A percentile compares a stretch with the other conserved stretches of the same genome.
These are phyloP conservation scores for Cordyceps tenuipes DNA, from an alignment of 2,329 filamentous ascomycete genomes.

Conservation along the genomic window DNA sequence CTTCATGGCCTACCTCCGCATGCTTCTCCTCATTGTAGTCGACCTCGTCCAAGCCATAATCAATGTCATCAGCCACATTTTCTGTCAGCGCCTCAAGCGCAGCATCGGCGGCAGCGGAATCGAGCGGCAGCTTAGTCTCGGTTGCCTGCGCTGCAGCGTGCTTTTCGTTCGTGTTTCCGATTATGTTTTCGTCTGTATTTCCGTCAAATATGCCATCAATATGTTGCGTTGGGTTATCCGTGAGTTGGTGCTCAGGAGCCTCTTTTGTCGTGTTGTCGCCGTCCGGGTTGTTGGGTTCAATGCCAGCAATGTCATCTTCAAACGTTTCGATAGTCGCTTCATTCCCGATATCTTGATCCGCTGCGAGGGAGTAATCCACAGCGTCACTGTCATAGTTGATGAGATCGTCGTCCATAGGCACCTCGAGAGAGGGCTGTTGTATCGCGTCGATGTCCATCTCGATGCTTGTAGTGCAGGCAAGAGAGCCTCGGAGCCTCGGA, in stretches of 20 bases:
- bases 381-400: slow-evolving; percentile 30
- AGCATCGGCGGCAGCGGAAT: slow-evolving; percentile 5
- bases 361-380: slow-evolving; percentile 15
- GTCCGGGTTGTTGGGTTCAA: not conserved
- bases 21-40: slow-evolving; percentile 19
- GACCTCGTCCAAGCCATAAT: slow-evolving; percentile 18
- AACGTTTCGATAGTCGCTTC: slow-evolving; percentile 13
- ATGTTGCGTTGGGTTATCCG: not conserved
- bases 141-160: not conserved
- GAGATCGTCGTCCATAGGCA: slow-evolving; percentile 25
- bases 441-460: slow-evolving; percentile 26
- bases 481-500: not conserved
- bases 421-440: slow-evolving; percentile 17
- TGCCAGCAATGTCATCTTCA: slow-evolving; percentile 5
- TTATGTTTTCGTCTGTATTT: not conserved
- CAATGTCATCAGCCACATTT: slow-evolving; percentile 26
- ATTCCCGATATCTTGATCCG: slow-evolving; percentile 12
- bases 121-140: not conserved
- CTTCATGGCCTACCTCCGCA: slow-evolving; percentile 11
- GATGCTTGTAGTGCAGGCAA: slow-evolving; percentile 19
- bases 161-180: not conserved
- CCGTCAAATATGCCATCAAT: not conserved
- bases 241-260: not conserved
- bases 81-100: not conserved
- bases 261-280: not conserved